phyloP scores from a whole-genome alignment of 345 rosid species.

The Aquilaria yunnanensis region DNA sequence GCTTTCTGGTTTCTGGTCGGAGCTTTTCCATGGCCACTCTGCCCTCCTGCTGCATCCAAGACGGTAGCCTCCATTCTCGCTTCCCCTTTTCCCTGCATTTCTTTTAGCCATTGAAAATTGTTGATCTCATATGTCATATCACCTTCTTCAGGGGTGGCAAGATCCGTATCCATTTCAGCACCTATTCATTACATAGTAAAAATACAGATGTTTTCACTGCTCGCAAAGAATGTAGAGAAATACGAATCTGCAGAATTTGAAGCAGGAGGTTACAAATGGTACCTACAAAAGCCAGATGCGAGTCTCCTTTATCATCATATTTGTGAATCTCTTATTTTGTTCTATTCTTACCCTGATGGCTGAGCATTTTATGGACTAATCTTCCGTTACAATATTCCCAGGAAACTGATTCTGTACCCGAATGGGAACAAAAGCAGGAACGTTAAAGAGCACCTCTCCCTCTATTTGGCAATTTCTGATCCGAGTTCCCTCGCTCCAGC shows the following conservation, averaged over 20 bases:
- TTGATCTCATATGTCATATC: no score
- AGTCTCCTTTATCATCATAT: neutral
- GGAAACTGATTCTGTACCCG: constrained; percentile 59
- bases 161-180: constrained; percentile 34
- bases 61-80: constrained; percentile 11
- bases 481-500: constrained; percentile 30
- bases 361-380: neutral
- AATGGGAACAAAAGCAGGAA: constrained; percentile 61
- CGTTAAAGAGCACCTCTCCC: constrained; percentile 40
- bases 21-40: constrained; percentile 18
- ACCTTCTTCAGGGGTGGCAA: constrained; percentile 25
- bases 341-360: neutral
- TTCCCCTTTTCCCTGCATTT: neutral
- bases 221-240: constrained; percentile 35
- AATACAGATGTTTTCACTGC: constrained; percentile 43
- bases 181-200: constrained; percentile 50
- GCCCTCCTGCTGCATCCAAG: neutral
- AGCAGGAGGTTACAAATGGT: constrained; percentile 79
- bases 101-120: neutral
- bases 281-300: neutral
- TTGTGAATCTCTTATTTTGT: no score
- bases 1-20: neutral
- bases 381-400: constrained; percentile 13
- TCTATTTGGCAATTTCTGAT: constrained; percentile 43
- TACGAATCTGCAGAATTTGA: constrained; percentile 59